Evolutionary conservation across 1,284 basidiomycete species (phyloP), one percentile per base, ranked within the genome.

Genomic region (Heliocybe sulcata): DNA sequence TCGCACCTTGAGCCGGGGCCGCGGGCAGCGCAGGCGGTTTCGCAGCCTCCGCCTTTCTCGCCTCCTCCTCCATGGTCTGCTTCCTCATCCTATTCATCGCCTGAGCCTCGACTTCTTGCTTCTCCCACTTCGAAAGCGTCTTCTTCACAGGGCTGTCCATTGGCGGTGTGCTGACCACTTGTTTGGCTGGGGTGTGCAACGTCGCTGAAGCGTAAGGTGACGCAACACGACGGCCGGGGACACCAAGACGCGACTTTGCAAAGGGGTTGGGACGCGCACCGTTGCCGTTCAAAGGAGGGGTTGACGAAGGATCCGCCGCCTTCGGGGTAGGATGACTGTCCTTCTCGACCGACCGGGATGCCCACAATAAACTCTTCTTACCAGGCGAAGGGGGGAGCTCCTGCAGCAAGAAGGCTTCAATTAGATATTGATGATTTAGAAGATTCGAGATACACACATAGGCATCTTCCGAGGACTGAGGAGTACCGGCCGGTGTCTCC

Each of bases 41-140:
- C 16, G 10, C n/a, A n/a, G n/a, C 47, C 45, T 14, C 49, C 51
- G 16, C 14, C 31, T 51, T 51, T 16, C 25, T 54, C 16, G 16
- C 48, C 53, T 29, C 42, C 33, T 14, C 27, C 25, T 60, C 59
- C 47, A 73, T 69, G 55, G 75, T 74, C 60, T 75, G 73, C 51
- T 76, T 76, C 47, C 84, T 72, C 62, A 87, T 76, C 60, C 75
- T 81, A 62, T 79, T 76, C 77, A 90, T 83, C n/a, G 87, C 84
- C 51, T 80, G 78, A 2, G 87, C 88, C 61, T 90, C 87, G 35
- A 87, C 65, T 61, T 90, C 87, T 64, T 90, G 87, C 59, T 89
- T 90, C 67, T 90, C 88, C 85, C 85, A 88, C 66, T 87, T 89
- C 1, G 86, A 42, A 11, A 49, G 27, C 11, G 23, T 49, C 47